Evolutionary conservation across 2,329 filamentous ascomycete genomes (phyloP), one percentile per base, ranked within the genome.

Genomic region (Aspergillus udagawae): DNA sequence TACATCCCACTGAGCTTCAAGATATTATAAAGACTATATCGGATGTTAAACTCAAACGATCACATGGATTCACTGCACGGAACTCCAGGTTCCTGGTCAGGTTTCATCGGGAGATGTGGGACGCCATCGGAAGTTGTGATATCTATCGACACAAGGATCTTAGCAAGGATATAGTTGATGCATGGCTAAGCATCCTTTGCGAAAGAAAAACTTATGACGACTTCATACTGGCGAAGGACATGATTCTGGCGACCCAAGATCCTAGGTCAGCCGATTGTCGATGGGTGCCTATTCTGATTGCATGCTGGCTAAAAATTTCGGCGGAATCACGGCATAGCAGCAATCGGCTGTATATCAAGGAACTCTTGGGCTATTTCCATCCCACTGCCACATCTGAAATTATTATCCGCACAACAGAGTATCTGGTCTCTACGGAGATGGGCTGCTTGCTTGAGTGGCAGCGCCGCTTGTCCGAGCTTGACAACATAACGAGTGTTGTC

Each of bases 111-210:
- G 55, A 61, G 2, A 67, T 77, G 59, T 78, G 75, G 74, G 63
- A 67, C 56, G 72, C 73, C 4, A 67, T 77, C 55, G 67, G 68
- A 32, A 60, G 60, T 14, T 77, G 72, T 52, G 67, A 66, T 51
- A 67, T 77, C 21, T 66, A 74, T 29, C 63, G 60, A 14, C 66
- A 73, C 32, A 61, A 57, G 25, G 70, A 77, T 52, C 57, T 77
- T 53, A 65, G 69, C 21, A 55, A 59, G n/a, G 54, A 63, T 2
- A 59, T 70, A 29, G 56, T 73, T 23, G 62, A 70, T 27, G 51
- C 56, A 9, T 77, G 73, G 73, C 61, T 76, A 35, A 58, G 61
- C 8, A 58, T 69, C 29, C 60, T 76, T 25, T 35, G 66, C 42
- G 59, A 58, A 35, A 59, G 56, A 1, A 51, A 52, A 7, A 54